phyloP scores from a whole-genome alignment of 169 alveolate genomes.

The Plasmodium relictum region DNA sequence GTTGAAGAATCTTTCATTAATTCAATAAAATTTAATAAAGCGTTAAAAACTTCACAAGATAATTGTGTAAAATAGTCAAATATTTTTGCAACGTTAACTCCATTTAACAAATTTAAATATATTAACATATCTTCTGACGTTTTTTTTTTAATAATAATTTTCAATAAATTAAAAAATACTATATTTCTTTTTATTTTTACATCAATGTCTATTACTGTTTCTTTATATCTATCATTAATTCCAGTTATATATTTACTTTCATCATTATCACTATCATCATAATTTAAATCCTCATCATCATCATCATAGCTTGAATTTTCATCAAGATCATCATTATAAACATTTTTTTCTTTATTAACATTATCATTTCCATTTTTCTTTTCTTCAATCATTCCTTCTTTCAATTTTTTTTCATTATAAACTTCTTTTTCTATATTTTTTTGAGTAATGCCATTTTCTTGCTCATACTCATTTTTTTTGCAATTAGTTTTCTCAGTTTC shows the following conservation, averaged over 20 bases:
- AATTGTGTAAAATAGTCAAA: slow-evolving; percentile 80
- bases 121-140: slow-evolving; percentile 83
- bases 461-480: slow-evolving; percentile 31
- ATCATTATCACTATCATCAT: slow-evolving; percentile 30
- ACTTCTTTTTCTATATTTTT: slow-evolving; percentile 18
- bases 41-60: slow-evolving; percentile 90
- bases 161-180: slow-evolving; percentile 81
- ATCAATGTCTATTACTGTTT: slow-evolving; percentile 80
- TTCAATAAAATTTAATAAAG: slow-evolving; percentile 87
- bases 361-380: slow-evolving; percentile 1
- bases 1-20: slow-evolving; percentile 88
- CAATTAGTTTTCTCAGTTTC: slow-evolving; percentile 9
- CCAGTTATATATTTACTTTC: slow-evolving; percentile 79
- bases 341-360: slow-evolving; percentile 19
- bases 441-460: slow-evolving; percentile 35
- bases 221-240: slow-evolving; percentile 77
- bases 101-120: slow-evolving; percentile 79
- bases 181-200: slow-evolving; percentile 80
- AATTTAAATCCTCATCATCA: slow-evolving; percentile 10
- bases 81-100: slow-evolving; percentile 81
- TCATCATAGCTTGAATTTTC: slow-evolving; percentile 70
- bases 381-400: slow-evolving; percentile 1
- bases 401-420: slow-evolving; percentile 1
- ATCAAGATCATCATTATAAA: slow-evolving; percentile 67
- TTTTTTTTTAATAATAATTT: slow-evolving; percentile 79